A percentile compares a stretch with the other conserved stretches of the same genome.
Conservation (phyloP, 495 filamentous ascomycete species). For the Annulohypoxylon bovei region DNA sequence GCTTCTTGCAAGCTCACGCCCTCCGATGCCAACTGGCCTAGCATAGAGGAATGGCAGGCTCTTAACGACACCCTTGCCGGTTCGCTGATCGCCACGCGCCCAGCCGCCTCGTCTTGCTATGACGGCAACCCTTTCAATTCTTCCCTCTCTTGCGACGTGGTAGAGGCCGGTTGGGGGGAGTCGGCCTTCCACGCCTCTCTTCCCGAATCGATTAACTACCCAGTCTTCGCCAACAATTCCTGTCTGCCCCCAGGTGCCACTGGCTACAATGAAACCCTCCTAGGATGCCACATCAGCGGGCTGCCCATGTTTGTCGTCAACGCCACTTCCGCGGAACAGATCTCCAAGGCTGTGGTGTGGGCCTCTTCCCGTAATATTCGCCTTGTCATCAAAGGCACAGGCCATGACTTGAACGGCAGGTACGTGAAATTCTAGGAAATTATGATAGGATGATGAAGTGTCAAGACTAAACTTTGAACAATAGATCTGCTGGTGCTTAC, state of each 20-base stretch:
- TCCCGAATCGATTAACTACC: too few species aligned
- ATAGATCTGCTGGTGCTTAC: background rate
- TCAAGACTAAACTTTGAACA: background rate
- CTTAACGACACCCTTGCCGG: background rate
- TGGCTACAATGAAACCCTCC: too few species aligned
- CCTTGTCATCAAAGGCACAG: background rate
- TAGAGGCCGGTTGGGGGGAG: too few species aligned
- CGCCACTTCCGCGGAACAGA: too few species aligned
- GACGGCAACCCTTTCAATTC: constrained; percentile 1
- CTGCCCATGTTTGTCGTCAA: too few species aligned
- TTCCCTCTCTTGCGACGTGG: too few species aligned
- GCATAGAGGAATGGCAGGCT: background rate
- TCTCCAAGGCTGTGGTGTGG: background rate
- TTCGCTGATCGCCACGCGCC: background rate
- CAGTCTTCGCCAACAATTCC: too few species aligned
- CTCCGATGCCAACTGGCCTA: background rate
- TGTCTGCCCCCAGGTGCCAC: too few species aligned
- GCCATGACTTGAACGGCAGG: background rate
- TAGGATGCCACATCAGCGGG: background rate
- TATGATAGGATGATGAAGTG: too few species aligned
- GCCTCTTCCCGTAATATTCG: background rate
- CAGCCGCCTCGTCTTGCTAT: background rate
- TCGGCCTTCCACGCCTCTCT: background rate
- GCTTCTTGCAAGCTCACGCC: background rate
- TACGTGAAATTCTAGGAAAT: too few species aligned